These are phyloP conservation scores for Euphorbia lathyris DNA, from an alignment of 345 rosid genomes.

Conservation along the genomic window DNA sequence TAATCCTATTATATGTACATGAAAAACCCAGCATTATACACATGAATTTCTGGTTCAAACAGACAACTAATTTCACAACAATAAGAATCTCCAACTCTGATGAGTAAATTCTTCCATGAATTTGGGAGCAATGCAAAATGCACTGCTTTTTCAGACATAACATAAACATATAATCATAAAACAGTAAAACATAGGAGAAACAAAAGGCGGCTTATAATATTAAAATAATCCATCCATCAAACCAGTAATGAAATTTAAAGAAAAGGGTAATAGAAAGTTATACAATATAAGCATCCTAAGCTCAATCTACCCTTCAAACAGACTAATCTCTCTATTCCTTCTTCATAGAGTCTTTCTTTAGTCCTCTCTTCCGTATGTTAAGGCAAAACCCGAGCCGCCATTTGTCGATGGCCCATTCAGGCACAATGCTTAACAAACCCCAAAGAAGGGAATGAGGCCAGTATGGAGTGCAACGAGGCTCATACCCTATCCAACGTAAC, in stretches of 20 bases:
- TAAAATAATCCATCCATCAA: not conserved
- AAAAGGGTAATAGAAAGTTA: not conserved
- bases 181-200: not conserved
- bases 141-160: not conserved
- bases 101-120: not conserved
- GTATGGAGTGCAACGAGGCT: conserved; percentile 71
- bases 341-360: conserved; percentile 60
- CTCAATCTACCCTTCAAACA: conserved; percentile 1
- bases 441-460: conserved; percentile 79
- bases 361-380: conserved; percentile 57
- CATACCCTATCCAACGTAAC: conserved; percentile 62
- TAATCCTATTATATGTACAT: too few species aligned
- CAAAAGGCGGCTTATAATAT: not conserved
- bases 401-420: conserved; percentile 48
- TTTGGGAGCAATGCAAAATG: not conserved
- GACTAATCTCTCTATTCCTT: conserved; percentile 30
- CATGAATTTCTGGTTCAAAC: too few species aligned
- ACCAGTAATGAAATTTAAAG: not conserved
- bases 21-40: too few species aligned
- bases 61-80: too few species aligned
- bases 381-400: conserved; percentile 49
- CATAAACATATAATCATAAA: too few species aligned
- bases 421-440: conserved; percentile 42
- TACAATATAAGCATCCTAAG: not conserved
- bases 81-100: too few species aligned